A percentile compares a stretch with the other conserved stretches of the same genome.
These are phyloP conservation scores for Auxenochlorella pyrenoidosa DNA, from an alignment of 139 green algal genomes.

Conservation along the genomic window DNA sequence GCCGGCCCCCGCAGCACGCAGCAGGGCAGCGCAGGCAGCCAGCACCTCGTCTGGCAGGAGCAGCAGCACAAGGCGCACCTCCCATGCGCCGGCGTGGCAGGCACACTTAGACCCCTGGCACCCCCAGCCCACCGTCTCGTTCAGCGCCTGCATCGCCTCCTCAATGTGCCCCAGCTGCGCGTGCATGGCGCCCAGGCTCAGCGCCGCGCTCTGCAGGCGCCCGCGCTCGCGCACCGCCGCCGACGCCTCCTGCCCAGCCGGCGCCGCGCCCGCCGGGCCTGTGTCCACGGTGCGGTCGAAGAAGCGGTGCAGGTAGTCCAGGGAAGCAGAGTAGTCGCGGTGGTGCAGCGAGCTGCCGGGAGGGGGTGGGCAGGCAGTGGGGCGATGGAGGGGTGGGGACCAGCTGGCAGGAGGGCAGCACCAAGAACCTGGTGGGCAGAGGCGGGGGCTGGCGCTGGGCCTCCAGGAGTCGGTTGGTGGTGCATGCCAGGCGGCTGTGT, in stretches of 20 bases:
- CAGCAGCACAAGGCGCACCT: too few relatives aligned
- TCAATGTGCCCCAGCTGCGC: constrained; percentile 58
- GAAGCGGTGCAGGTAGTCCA: constrained; percentile 40
- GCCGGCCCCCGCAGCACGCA: background rate
- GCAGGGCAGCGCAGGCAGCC: background rate
- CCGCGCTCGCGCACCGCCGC: constrained; percentile 18
- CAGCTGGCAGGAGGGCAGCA: too few relatives aligned
- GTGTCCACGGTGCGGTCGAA: constrained; percentile 21
- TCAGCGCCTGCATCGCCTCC: constrained; percentile 60
- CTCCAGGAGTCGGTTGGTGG: too few relatives aligned
- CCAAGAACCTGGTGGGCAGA: too few relatives aligned
- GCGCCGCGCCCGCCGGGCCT: background rate
- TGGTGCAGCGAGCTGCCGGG: constrained; percentile 24
- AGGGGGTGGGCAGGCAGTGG: background rate
- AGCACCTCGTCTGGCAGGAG: background rate
- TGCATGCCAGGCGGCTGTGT: too few relatives aligned
- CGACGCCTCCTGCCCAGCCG: background rate
- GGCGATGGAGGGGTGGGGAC: too few relatives aligned
- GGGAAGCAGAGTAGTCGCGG: constrained; percentile 19
- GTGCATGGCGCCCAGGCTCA: constrained; percentile 62
- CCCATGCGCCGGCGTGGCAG: too few relatives aligned
- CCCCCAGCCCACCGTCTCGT: constrained; percentile 66
- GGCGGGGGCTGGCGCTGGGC: too few relatives aligned
- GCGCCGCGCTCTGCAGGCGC: constrained; percentile 54
- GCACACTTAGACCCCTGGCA: too few relatives aligned